Evolutionary conservation across 2,329 filamentous ascomycete genomes (phyloP).

Genomic region (Teratosphaeria gauchensis): DNA sequence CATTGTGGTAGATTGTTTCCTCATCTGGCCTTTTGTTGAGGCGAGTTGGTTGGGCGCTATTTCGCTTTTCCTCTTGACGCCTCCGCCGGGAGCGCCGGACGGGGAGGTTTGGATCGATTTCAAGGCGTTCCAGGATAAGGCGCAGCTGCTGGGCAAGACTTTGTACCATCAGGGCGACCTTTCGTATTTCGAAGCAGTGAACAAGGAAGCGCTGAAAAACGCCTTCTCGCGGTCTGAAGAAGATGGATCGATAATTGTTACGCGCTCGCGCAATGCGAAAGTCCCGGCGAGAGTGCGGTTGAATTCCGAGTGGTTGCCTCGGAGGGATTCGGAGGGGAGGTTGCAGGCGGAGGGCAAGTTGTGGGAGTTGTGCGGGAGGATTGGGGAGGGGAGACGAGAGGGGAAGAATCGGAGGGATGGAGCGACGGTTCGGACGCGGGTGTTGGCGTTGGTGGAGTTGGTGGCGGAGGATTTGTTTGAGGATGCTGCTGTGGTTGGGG

Average conservation of each 20-base stretch:
- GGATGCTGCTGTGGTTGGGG: conserved; percentile 17
- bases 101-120: conserved; percentile 63
- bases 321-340: conserved; percentile 52
- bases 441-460: conserved; percentile 65
- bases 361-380: conserved; percentile 87
- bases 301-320: conserved; percentile 45
- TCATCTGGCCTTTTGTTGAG: conserved; percentile 98
- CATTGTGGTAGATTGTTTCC: conserved; percentile 58
- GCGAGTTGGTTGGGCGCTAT: conserved; percentile 86
- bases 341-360: conserved; percentile 64
- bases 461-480: conserved; percentile 63
- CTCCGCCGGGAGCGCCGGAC: conserved; percentile 21
- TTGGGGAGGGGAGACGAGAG: conserved; percentile 71
- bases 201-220: conserved; percentile 95
- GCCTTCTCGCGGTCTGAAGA: conserved; percentile 80
- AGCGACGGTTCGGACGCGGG: conserved; percentile 73
- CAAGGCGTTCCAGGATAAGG: conserved; percentile 53
- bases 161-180: conserved; percentile 96
- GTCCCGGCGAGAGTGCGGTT: conserved; percentile 56
- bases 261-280: conserved; percentile 46
- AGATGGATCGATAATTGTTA: conserved; percentile 73
- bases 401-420: conserved; percentile 96
- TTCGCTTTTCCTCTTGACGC: conserved; percentile 67
- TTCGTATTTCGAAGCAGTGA: conserved; percentile 95
- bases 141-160: conserved; percentile 77